These are phyloP conservation scores for Carallia brachiata DNA, from an alignment of 345 rosid genomes.

Conservation along the genomic window DNA sequence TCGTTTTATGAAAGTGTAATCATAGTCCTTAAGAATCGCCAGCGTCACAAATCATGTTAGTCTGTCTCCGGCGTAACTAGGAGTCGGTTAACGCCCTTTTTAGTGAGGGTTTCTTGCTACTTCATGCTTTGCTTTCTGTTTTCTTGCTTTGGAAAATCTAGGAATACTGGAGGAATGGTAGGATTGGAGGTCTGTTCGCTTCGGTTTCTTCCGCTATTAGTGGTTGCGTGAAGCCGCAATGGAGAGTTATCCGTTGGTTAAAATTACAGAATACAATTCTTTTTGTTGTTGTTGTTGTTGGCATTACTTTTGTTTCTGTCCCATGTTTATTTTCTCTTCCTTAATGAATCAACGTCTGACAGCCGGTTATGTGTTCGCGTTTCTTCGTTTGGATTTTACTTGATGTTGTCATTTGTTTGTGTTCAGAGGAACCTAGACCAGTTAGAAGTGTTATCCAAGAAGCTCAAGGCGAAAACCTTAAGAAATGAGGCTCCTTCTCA, in stretches of 20 bases:
- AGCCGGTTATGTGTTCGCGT: neutral
- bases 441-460: slow-evolving; percentile 86
- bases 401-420: slow-evolving; percentile 17
- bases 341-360: too few relatives aligned
- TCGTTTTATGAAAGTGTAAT: too few relatives aligned
- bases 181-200: neutral
- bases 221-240: neutral
- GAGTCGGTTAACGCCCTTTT: too few relatives aligned
- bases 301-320: too few relatives aligned
- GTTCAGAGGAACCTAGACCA: slow-evolving; percentile 92
- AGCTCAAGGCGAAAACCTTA: slow-evolving; percentile 87
- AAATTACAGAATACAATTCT: neutral
- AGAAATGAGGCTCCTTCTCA: slow-evolving; percentile 93
- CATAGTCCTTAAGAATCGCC: too few relatives aligned
- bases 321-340: too few relatives aligned
- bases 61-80: too few relatives aligned
- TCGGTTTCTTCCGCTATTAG: neutral
- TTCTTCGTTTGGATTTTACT: slow-evolving; percentile 9
- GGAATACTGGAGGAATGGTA: neutral
- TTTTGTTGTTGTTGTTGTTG: neutral
- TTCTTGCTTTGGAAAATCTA: neutral
- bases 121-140: too few relatives aligned
- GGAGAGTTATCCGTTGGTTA: neutral
- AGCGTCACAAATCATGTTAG: too few relatives aligned
- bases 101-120: too few relatives aligned